phyloP scores from a whole-genome alignment of 352 stramenopile species.

The Paralagenidium karlingii region DNA sequence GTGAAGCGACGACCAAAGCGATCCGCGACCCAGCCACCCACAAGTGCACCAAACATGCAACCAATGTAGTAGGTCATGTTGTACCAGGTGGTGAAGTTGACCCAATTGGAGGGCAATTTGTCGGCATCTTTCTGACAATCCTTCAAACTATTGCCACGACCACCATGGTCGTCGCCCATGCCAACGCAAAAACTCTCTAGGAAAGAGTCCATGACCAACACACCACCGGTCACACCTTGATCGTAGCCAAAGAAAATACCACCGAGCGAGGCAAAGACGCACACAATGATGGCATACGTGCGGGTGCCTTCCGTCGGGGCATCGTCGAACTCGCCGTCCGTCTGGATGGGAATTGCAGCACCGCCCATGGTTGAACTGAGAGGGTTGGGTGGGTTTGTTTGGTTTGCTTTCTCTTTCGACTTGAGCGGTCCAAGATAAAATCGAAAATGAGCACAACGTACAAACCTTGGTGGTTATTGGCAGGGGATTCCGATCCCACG shows the following conservation, averaged over 20 bases:
- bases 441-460: too few relatives aligned
- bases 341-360: constrained; percentile 2
- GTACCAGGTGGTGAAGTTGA: constrained; percentile 17
- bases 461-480: too few relatives aligned
- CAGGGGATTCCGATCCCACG: too few relatives aligned
- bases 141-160: constrained; percentile 12
- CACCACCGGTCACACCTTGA: constrained; percentile 10
- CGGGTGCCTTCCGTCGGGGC: constrained; percentile 9
- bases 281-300: constrained; percentile 10
- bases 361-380: too few relatives aligned
- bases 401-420: too few relatives aligned
- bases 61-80: constrained; percentile 29
- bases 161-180: constrained; percentile 9
- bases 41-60: constrained; percentile 15
- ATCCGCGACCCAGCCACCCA: constrained; percentile 19
- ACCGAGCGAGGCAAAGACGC: constrained; percentile 10
- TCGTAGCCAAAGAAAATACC: constrained; percentile 20
- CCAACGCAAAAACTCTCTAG: constrained; percentile 21
- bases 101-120: constrained; percentile 11
- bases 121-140: constrained; percentile 5
- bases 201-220: constrained; percentile 24
- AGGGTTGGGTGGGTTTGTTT: too few relatives aligned
- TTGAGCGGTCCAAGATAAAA: too few relatives aligned
- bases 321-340: constrained; percentile 1
- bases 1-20: constrained; percentile 16